phyloP scores from a whole-genome alignment of 75 land plant species.

The Cupressus sempervirens region DNA sequence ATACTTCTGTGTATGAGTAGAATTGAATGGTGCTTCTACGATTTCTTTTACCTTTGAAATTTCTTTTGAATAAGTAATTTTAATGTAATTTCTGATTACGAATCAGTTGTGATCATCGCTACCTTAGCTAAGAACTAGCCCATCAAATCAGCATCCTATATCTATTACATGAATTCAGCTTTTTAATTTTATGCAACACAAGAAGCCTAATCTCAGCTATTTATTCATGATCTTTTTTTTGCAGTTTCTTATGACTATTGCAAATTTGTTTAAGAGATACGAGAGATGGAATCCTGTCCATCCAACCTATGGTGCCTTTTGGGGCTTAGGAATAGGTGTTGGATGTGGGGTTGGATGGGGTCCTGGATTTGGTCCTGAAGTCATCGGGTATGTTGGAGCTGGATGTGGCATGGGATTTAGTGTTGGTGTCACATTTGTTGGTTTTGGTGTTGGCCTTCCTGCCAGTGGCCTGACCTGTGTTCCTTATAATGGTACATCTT shows the following conservation, averaged over 20 bases:
- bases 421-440: conserved; percentile 78
- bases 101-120: not conserved
- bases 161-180: not conserved
- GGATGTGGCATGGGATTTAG: conserved; percentile 93
- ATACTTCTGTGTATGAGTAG: not conserved
- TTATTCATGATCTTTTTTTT: not conserved
- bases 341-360: conserved; percentile 99
- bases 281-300: conserved; percentile 97
- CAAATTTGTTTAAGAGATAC: conserved; percentile 68
- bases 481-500: conserved; percentile 54
- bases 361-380: conserved; percentile 97
- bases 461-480: conserved; percentile 45
- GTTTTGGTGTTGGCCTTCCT: conserved; percentile 89
- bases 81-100: not conserved
- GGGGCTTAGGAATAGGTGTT: conserved; percentile 92
- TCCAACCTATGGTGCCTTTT: conserved; percentile 88
- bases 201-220: conserved; percentile 3
- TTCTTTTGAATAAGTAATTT: not conserved
- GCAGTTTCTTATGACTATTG: conserved; percentile 71
- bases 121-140: not conserved
- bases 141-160: not conserved
- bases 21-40: not conserved
- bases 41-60: not conserved
- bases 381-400: conserved; percentile 86
- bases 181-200: not conserved